phyloP scores from a whole-genome alignment of 768 basidiomycete species.

The Thelephora ganbajun region DNA sequence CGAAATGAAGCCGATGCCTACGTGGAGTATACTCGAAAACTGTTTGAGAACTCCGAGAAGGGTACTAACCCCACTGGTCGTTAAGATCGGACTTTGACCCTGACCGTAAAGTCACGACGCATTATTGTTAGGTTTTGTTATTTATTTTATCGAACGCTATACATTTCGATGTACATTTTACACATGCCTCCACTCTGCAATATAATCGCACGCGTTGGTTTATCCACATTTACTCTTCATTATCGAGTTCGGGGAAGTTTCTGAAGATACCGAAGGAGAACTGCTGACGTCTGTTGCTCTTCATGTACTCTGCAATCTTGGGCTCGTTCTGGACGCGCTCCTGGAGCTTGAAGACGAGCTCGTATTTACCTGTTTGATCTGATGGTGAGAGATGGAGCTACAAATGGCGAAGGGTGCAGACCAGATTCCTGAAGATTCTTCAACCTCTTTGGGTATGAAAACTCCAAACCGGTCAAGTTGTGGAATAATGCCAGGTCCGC shows the following conservation, averaged over 20 bases:
- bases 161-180: background rate
- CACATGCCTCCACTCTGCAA: background rate
- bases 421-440: conserved; percentile 8
- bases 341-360: conserved; percentile 18
- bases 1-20: conserved; percentile 53
- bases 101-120: background rate
- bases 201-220: background rate
- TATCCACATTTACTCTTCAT: conserved; percentile 12
- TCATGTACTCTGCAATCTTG: conserved; percentile 21
- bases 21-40: conserved; percentile 43
- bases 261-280: conserved; percentile 23
- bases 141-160: background rate
- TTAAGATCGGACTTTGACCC: background rate
- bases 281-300: conserved; percentile 16
- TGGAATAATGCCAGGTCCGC: conserved; percentile 31
- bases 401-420: background rate
- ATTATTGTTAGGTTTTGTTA: background rate
- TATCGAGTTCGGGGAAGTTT: conserved; percentile 25
- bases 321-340: conserved; percentile 19
- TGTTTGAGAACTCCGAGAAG: conserved; percentile 24
- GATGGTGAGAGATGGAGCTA: background rate
- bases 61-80: background rate
- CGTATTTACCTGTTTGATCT: conserved; percentile 12
- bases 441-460: conserved; percentile 24
- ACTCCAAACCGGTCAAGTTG: conserved; percentile 15